phyloP scores from a whole-genome alignment of 139 green algal species.

The Chlamydomonas eustigma region DNA sequence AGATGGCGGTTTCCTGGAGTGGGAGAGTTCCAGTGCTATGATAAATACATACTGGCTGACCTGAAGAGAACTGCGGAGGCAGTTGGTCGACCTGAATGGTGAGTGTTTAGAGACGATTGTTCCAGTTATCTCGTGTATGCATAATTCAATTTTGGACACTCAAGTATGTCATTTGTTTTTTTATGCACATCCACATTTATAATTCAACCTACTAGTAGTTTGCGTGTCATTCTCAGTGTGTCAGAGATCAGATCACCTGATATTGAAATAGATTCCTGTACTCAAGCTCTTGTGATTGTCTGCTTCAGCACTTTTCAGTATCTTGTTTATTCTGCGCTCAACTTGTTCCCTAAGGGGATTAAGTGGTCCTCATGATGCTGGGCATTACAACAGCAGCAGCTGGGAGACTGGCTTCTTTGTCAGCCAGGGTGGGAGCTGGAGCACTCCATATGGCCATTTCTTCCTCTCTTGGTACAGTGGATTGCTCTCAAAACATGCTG shows the following conservation, averaged over 20 bases:
- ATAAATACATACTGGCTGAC: slow-evolving; percentile 89
- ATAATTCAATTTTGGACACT: too few species aligned
- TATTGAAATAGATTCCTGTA: too few species aligned
- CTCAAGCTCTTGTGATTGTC: too few species aligned
- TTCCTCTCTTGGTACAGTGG: slow-evolving; percentile 93
- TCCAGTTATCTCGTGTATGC: too few species aligned
- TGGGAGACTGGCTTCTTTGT: slow-evolving; percentile 92
- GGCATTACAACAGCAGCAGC: slow-evolving; percentile 85
- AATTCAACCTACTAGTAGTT: too few species aligned
- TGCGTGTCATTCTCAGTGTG: too few species aligned
- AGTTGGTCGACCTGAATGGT: slow-evolving; percentile 80
- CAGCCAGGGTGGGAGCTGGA: slow-evolving; percentile 74
- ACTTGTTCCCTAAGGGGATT: slow-evolving; percentile 56
- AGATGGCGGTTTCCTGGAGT: slow-evolving; percentile 93
- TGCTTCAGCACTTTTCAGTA: too few species aligned
- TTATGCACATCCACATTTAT: too few species aligned
- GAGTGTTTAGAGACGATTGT: too few species aligned
- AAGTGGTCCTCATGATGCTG: slow-evolving; percentile 86
- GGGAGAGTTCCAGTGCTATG: slow-evolving; percentile 98
- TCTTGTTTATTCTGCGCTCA: too few species aligned
- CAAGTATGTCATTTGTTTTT: too few species aligned
- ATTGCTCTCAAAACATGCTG: slow-evolving; percentile 79
- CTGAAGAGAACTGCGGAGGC: slow-evolving; percentile 57
- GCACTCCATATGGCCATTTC: slow-evolving; percentile 87
- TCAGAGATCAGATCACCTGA: too few species aligned